Percentiles rank a stretch among this genome's conserved stretches.
Evolutionary conservation across 495 filamentous ascomycete species (phyloP).

Genomic region (Aspergillus haitiensis): DNA sequence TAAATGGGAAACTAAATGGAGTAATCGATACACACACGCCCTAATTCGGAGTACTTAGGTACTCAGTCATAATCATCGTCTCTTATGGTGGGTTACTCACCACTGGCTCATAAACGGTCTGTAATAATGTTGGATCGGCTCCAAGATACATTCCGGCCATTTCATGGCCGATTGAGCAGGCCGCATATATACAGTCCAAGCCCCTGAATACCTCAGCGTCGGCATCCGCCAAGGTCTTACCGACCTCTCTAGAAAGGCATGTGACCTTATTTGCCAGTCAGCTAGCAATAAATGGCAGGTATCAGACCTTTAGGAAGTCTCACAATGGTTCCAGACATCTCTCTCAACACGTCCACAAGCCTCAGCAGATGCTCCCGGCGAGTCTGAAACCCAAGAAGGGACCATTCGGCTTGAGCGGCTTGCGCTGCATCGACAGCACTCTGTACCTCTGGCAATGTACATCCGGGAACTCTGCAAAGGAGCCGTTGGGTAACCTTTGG

Average conservation of each 20-base stretch:
- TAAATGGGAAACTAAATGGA: conserved; percentile 35
- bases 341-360: conserved; percentile 24
- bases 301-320: neutral
- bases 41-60: conserved; percentile 1
- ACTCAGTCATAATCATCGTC: neutral
- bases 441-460: conserved; percentile 29
- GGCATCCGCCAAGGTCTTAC: conserved; percentile 33
- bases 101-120: conserved; percentile 31
- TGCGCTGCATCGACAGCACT: conserved; percentile 27
- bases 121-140: conserved; percentile 25
- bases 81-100: conserved; percentile 8
- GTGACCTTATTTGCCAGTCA: conserved; percentile 2
- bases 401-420: conserved; percentile 28
- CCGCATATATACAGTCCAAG: conserved; percentile 31
- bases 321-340: conserved; percentile 29
- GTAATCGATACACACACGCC: conserved; percentile 33
- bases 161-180: conserved; percentile 32
- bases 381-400: conserved; percentile 21
- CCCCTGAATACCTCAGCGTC: conserved; percentile 31
- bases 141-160: conserved; percentile 33
- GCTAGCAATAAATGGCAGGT: neutral
- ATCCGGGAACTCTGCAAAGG: conserved; percentile 25
- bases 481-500: conserved; percentile 26
- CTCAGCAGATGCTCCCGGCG: conserved; percentile 28
- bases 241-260: conserved; percentile 26